Evolutionary conservation across 352 stramenopile species (phyloP).

Genomic region (Elongisporangium anandrum): DNA sequence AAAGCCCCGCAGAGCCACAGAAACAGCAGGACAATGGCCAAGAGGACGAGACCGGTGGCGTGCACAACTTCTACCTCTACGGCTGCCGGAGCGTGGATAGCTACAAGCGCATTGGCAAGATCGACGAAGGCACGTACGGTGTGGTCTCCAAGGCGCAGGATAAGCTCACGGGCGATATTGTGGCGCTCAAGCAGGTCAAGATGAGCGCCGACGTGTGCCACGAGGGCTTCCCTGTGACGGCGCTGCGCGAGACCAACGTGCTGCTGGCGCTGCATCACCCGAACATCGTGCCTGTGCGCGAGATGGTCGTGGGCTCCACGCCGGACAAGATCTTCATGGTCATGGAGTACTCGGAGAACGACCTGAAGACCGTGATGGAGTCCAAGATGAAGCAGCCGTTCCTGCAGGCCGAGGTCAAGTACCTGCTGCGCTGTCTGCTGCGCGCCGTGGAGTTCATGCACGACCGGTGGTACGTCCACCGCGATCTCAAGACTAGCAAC

Average conservation of each 20-base stretch:
- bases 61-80: conserved; percentile 72
- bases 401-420: conserved; percentile 92
- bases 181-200: conserved; percentile 92
- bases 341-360: conserved; percentile 89
- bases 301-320: conserved; percentile 87
- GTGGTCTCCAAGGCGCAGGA: conserved; percentile 95
- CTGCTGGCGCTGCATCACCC: conserved; percentile 76
- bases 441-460: conserved; percentile 91
- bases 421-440: conserved; percentile 91
- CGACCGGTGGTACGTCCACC: conserved; percentile 90
- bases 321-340: conserved; percentile 90
- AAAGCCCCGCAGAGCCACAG: too few species aligned
- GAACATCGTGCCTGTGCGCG: conserved; percentile 84
- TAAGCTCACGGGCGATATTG: conserved; percentile 86
- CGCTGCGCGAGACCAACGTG: conserved; percentile 84
- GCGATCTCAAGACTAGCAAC: conserved; percentile 98
- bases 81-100: conserved; percentile 94
- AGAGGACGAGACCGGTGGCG: conserved; percentile 1
- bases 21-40: background rate
- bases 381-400: conserved; percentile 80
- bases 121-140: conserved; percentile 97
- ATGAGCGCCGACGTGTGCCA: conserved; percentile 70
- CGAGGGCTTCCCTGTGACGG: conserved; percentile 83
- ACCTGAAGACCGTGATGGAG: conserved; percentile 84
- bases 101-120: conserved; percentile 92